Percentiles rank a stretch among this genome's conserved stretches.
Evolutionary conservation across 1,284 basidiomycete species (phyloP).

Genomic region (Calocybe gambosa): DNA sequence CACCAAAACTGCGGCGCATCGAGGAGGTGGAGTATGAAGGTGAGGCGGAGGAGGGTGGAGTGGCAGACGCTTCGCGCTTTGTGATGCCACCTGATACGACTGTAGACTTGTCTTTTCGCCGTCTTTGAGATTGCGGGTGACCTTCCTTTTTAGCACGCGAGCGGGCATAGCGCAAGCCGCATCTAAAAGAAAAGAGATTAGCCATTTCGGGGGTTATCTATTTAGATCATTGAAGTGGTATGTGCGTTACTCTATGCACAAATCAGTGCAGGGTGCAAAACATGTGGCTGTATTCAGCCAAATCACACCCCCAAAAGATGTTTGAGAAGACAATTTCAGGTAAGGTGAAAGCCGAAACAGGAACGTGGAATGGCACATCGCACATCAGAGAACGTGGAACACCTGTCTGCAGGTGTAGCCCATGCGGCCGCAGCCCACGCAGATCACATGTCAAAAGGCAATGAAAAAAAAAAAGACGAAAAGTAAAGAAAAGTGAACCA

Average conservation of each 20-base stretch:
- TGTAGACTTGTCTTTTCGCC: slow-evolving; percentile 36
- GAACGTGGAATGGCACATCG: background rate
- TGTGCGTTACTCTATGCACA: background rate
- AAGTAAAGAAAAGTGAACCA: slow-evolving; percentile 1
- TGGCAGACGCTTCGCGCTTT: slow-evolving; percentile 34
- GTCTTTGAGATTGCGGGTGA: slow-evolving; percentile 27
- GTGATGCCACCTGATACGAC: slow-evolving; percentile 19
- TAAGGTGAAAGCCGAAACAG: background rate
- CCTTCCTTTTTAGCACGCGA: slow-evolving; percentile 82
- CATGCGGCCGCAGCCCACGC: background rate
- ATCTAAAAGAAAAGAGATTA: slow-evolving; percentile 36
- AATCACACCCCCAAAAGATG: slow-evolving; percentile 4
- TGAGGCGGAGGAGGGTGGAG: slow-evolving; percentile 38
- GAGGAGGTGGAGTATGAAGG: slow-evolving; percentile 25
- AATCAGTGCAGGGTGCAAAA: slow-evolving; percentile 1
- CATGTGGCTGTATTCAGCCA: background rate
- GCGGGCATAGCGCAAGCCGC: slow-evolving; percentile 74
- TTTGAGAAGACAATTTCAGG: background rate
- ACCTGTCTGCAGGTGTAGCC: background rate
- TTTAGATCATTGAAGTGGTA: background rate
- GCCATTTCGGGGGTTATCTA: background rate
- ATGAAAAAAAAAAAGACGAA: slow-evolving; percentile 13
- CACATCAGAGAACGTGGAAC: background rate
- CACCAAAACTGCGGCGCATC: slow-evolving; percentile 40
- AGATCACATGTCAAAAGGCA: slow-evolving; percentile 17